Base-by-base conservation (phyloP, 768 basidiomycete genomes). In the Boletus rufocinnamomeus region DNA sequence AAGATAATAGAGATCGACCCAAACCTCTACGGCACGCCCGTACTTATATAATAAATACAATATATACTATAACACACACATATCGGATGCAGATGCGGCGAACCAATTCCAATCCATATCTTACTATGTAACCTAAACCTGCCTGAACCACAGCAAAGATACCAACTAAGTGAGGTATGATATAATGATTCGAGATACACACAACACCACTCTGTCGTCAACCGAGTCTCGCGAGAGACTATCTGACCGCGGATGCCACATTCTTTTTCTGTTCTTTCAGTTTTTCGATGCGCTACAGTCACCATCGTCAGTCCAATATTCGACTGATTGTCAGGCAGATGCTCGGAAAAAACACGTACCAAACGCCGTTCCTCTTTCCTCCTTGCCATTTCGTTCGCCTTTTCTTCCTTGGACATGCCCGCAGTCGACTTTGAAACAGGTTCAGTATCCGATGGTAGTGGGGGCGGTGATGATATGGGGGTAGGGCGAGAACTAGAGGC, bases 341-440 rank as follows among this genome's bases (percentile, higher is more conserved):
- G 11, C 6, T 30, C 16, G 21, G 17, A 25, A 50, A 45, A 54
- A 17, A 43, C 19, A 74, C 83, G 21, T 54, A 93, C 93, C 78
- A 92, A 86, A 71, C 89, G 94, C 46, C 96, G 78, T 71, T 98
- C 96, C 71, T 98, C 95, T 68, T 95, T 89, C 58, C 95, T 80
- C 62, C 89, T 79, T 9, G 89, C 89, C 86, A 98, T 89, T 77
- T 97, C 93, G n/a, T 85, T 86, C 2, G 91, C 91, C 72, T 91
- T 96, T 64, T 95, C 94, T 72, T 97, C 96, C 72, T 94, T 97
- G 28, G 84, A 82, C 81, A 93, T 78, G 0, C 76, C 77, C 2
- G 71, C 73, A 28, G 82, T 73, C 55, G 79, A 76, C 51, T 58
- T 66, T 4, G 58, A 21, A 4, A 45, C 56, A 10, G 61, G 38